Evolutionary conservation across 495 filamentous ascomycete genomes (phyloP).

Genomic region (Filosporella fistucella): DNA sequence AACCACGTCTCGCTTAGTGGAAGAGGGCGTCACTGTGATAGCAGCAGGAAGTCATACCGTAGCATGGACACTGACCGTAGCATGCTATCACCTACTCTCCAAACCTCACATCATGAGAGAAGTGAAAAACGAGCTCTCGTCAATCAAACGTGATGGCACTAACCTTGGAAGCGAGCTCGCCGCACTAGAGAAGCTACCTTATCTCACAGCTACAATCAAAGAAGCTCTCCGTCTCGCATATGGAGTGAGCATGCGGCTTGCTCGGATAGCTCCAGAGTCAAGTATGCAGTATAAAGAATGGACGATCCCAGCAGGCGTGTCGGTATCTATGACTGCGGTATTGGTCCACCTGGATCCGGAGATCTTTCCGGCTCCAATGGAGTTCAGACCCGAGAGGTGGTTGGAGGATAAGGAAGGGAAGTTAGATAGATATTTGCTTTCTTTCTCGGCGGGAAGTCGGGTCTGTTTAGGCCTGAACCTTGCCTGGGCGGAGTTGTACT

Average conservation of each 20-base stretch:
- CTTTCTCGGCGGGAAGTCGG: slow-evolving; percentile 42
- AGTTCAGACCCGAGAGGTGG: slow-evolving; percentile 49
- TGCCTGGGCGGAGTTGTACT: slow-evolving; percentile 39
- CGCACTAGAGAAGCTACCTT: slow-evolving; percentile 37
- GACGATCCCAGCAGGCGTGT: slow-evolving; percentile 27
- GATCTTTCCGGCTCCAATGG: slow-evolving; percentile 40
- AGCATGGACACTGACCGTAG: slow-evolving; percentile 25
- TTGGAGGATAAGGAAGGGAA: slow-evolving; percentile 20
- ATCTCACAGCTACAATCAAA: slow-evolving; percentile 38
- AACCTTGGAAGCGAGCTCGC: background rate
- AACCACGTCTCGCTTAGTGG: slow-evolving; percentile 21
- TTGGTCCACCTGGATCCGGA: slow-evolving; percentile 40
- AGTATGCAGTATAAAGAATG: slow-evolving; percentile 21
- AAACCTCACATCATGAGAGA: slow-evolving; percentile 20
- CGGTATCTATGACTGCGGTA: slow-evolving; percentile 43
- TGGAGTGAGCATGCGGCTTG: slow-evolving; percentile 28
- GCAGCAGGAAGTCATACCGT: slow-evolving; percentile 26
- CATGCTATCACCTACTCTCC: slow-evolving; percentile 28
- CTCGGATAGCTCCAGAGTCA: slow-evolving; percentile 26
- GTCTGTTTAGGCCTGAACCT: slow-evolving; percentile 49
- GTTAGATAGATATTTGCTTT: slow-evolving; percentile 37
- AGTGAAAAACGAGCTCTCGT: slow-evolving; percentile 27
- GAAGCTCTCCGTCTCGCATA: slow-evolving; percentile 40
- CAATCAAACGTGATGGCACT: slow-evolving; percentile 10
- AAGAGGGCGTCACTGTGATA: slow-evolving; percentile 27